Base-by-base conservation (phyloP, 2,329 filamentous ascomycete genomes). In the Gnomoniopsis sp. region DNA sequence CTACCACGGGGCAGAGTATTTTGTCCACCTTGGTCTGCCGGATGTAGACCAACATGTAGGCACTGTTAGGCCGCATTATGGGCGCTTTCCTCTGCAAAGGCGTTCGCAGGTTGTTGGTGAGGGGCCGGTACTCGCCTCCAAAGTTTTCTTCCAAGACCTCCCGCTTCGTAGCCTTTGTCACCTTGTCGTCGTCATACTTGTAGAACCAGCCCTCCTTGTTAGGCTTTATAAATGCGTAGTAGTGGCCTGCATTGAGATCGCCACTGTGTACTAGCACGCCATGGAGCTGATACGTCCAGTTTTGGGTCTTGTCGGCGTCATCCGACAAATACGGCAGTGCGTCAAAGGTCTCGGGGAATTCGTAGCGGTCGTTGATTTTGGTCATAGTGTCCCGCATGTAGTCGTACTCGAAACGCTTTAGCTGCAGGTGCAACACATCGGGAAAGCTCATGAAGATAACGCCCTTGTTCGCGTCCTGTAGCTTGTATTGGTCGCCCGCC, bases 11-110 rank as follows among this genome's bases (percentile, higher is more conserved):
- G 46, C 88, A 85, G 55, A 99, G 80, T 50, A 98, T 88, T 64
- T 90, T 82, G 68, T 96, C 90, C n/a, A 96, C 75, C 58, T 88
- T 85, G 53, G 88, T 89, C 71, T 96, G 90, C 49, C 95, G 88
- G 64, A 99, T 91, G 70, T 99, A 99, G 2, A 99, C 96, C 79
- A 99, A 76, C 95, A 99, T 99, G 79, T 99, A 99, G 6, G 95
- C 96, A 72, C 93, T 99, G 74, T 87, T 88, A 61, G 86, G 84
- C 55, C 86, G 81, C 75, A 88, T 82, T 66, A 85, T 72, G 1
- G 84, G 83, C 3, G 77, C 73, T 69, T 83, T 82, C 71, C 84
- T 86, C 52, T 80, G 77, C n/a, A 76, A 67, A 3, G 75, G 71
- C 2, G 76, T 69, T n/a, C 79, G 78, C 14, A 75, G 65, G 46